These are phyloP conservation scores for Dictyostelium intermedium DNA, from an alignment of 78 protist species.

Conservation along the genomic window DNA sequence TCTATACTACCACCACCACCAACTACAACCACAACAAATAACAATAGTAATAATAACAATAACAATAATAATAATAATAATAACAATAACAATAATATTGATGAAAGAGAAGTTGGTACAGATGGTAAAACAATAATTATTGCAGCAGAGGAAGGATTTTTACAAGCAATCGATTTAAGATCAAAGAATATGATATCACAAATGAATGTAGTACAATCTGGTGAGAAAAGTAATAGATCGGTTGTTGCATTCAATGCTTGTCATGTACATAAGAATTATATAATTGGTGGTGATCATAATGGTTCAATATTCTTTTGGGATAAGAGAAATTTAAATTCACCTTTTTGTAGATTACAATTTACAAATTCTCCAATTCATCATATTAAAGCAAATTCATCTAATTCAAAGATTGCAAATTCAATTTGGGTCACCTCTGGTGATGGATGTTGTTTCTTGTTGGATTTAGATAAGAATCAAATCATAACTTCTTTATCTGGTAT, in stretches of 20 bases:
- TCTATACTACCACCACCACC: background rate
- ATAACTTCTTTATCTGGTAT: slow-evolving; percentile 53
- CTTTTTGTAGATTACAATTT: slow-evolving; percentile 42
- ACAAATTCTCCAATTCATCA: slow-evolving; percentile 72
- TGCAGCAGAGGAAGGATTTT: slow-evolving; percentile 62
- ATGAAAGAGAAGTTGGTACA: slow-evolving; percentile 74
- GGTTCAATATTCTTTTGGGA: slow-evolving; percentile 48
- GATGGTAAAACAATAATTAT: slow-evolving; percentile 31
- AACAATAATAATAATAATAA: background rate
- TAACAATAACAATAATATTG: background rate
- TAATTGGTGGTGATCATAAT: slow-evolving; percentile 72
- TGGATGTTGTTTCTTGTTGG: slow-evolving; percentile 23
- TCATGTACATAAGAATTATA: slow-evolving; percentile 1
- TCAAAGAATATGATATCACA: slow-evolving; percentile 19
- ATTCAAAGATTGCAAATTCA: background rate
- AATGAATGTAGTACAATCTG: background rate
- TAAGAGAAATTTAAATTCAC: slow-evolving; percentile 15
- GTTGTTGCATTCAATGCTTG: slow-evolving; percentile 67
- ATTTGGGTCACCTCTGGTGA: slow-evolving; percentile 42
- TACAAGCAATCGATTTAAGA: slow-evolving; percentile 31
- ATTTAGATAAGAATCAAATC: slow-evolving; percentile 1
- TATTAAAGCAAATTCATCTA: background rate
- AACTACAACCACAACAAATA: background rate
- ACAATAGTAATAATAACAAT: background rate
- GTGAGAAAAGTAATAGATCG: background rate